Evolutionary conservation across 257 asterid species (phyloP).

Genomic region (Osmanthus fragrans): DNA sequence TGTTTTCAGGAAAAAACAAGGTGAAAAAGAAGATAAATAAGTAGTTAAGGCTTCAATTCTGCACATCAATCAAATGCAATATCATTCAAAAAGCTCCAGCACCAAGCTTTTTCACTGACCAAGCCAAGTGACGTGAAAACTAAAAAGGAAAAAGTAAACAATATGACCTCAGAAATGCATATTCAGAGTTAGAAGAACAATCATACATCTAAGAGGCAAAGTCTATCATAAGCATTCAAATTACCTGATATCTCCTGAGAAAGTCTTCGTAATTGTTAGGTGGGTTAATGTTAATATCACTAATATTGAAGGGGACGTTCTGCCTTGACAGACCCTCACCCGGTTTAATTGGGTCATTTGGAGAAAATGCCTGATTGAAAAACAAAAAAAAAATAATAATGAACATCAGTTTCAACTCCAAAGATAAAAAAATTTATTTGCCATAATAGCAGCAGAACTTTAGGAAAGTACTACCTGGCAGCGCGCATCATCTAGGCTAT

Average conservation of each 20-base stretch:
- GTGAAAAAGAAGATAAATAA: neutral
- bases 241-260: slow-evolving; percentile 81
- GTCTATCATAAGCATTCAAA: slow-evolving; percentile 15
- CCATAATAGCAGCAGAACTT: neutral
- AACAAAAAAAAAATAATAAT: neutral
- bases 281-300: slow-evolving; percentile 64
- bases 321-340: slow-evolving; percentile 75
- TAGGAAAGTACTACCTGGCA: slow-evolving; percentile 66
- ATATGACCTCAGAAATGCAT: neutral
- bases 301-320: slow-evolving; percentile 55
- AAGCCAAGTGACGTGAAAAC: neutral
- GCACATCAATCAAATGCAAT: neutral
- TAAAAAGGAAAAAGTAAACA: neutral
- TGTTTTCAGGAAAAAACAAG: neutral
- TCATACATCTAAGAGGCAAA: neutral
- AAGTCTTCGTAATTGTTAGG: slow-evolving; percentile 68
- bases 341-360: slow-evolving; percentile 73
- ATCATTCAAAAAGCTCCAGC: neutral
- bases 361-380: slow-evolving; percentile 69
- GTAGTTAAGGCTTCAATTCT: neutral
- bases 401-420: slow-evolving; percentile 18
- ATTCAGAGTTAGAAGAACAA: neutral
- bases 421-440: neutral
- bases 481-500: slow-evolving; percentile 77
- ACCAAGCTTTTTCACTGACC: neutral